A percentile compares a stretch with the other conserved stretches of the same genome.
phyloP scores from a whole-genome alignment of 192 early-diverging fungal genomes.

The Coemansia sp. region DNA sequence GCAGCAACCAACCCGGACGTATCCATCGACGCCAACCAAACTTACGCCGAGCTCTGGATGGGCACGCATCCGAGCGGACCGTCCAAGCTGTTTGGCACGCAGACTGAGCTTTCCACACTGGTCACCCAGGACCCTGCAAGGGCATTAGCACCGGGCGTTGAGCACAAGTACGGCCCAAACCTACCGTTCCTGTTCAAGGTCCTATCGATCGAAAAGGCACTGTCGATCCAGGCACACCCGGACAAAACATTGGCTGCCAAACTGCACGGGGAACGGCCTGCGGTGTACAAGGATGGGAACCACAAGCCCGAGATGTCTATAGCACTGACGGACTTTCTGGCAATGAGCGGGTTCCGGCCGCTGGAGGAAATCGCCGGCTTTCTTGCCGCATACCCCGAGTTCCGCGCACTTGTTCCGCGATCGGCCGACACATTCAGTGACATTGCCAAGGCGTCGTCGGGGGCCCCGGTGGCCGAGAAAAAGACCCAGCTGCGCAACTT shows the following conservation, averaged over 20 bases:
- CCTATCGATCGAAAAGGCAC: constrained; percentile 79
- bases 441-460: background rate
- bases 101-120: constrained; percentile 51
- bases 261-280: constrained; percentile 71
- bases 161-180: constrained; percentile 66
- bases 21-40: constrained; percentile 59
- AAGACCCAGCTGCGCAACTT: constrained; percentile 54
- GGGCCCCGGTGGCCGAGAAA: constrained; percentile 9
- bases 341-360: constrained; percentile 89
- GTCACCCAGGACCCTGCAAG: constrained; percentile 56
- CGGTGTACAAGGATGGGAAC: constrained; percentile 90
- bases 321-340: constrained; percentile 92
- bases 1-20: constrained; percentile 63
- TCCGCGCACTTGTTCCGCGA: constrained; percentile 65
- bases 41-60: constrained; percentile 99
- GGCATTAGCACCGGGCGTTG: constrained; percentile 59
- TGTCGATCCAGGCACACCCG: constrained; percentile 98
- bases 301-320: constrained; percentile 98
- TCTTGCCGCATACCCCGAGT: constrained; percentile 77
- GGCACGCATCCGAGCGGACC: constrained; percentile 95
- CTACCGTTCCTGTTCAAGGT: constrained; percentile 99
- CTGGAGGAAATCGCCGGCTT: constrained; percentile 70
- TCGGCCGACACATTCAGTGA: constrained; percentile 49
- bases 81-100: constrained; percentile 56
- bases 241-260: constrained; percentile 82